Evolutionary conservation across 345 rosid species (phyloP), one percentile per base, ranked within the genome.

Genomic region (Trapa incisa): DNA sequence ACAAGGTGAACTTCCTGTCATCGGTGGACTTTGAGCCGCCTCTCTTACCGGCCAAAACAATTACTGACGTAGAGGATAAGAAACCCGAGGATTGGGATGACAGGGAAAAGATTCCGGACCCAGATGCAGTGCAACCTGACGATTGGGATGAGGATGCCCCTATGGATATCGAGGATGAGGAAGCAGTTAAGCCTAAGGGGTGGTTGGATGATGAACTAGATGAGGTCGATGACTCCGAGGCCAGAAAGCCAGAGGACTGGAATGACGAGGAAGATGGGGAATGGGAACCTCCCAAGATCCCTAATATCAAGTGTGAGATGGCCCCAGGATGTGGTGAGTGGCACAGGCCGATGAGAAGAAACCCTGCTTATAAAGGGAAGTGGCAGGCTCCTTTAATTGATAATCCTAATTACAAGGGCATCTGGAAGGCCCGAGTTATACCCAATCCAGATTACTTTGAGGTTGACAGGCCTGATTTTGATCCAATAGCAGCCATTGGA

Each of bases 101-200:
- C 47, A 64, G 76, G 62, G 76, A 52, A 13, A 77, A 79, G 71
- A 80, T 82, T 45, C 80, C 76, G 4, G 85, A 85, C 58, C 80
- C 82, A 10, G 57, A 71, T 66, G 86, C 85, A 1, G 68, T 67
- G 58, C 82, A 82, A 68, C 86, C 89, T 1, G 83, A 80, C 45
- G 85, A 85, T 42, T 85, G 89, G 89, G 89, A 82, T 68, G 89
- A 82, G 79, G 77, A 80, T 72, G 82, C 80, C 1, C 85, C 86
- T 0, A 38, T 74, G 71, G 82, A 80, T 48, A 77, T 82, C 53
- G 81, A 61, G 54, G 89, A 85, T 47, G 78, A 75, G 67, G 80
- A 79, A 0, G 86, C 86, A 60, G 80, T 57, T 65, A 82, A 82
- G 76, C 89, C 89, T 41, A 83, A 80, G 72, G 89, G 89, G 7